Conservation (phyloP, 345 rosid genomes). For the Lumnitzera littorea region DNA sequence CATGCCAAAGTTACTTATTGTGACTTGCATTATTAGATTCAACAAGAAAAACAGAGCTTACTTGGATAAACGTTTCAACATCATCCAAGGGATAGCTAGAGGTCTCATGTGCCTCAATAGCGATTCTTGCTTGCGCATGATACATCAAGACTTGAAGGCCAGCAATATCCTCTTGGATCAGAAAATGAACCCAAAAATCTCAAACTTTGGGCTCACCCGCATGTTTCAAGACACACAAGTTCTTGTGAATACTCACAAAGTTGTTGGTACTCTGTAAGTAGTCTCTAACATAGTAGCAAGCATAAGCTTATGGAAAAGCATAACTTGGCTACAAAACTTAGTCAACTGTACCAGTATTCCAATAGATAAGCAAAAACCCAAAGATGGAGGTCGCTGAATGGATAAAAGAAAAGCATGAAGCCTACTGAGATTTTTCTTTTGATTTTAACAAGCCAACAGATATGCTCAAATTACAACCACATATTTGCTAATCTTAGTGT, state of each 20-base stretch:
- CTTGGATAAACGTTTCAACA: constrained; percentile 3
- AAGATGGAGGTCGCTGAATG: too few relatives aligned
- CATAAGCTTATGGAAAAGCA: too few relatives aligned
- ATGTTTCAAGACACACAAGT: background rate
- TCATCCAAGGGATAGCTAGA: constrained; percentile 10
- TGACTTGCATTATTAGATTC: background rate
- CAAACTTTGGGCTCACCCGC: constrained; percentile 1
- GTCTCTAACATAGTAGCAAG: too few relatives aligned
- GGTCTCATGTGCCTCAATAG: constrained; percentile 12
- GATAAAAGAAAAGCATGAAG: too few relatives aligned
- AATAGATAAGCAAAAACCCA: too few relatives aligned
- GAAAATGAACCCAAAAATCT: constrained; percentile 2
- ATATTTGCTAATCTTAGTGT: too few relatives aligned
- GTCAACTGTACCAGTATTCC: too few relatives aligned
- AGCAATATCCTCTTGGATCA: constrained; percentile 2
- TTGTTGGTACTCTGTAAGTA: constrained; percentile 1
- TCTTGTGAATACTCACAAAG: background rate
- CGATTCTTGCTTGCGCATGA: constrained; percentile 10
- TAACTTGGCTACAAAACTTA: background rate
- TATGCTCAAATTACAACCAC: too few relatives aligned
- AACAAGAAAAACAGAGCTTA: constrained; percentile 1
- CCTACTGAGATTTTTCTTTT: too few relatives aligned
- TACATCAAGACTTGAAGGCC: constrained; percentile 7
- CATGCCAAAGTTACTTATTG: background rate
- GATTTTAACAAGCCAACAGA: too few relatives aligned